Percentiles rank a stretch among this genome's conserved stretches.
Conservation (phyloP, 768 basidiomycete genomes). For the Leccinum variicolor region DNA sequence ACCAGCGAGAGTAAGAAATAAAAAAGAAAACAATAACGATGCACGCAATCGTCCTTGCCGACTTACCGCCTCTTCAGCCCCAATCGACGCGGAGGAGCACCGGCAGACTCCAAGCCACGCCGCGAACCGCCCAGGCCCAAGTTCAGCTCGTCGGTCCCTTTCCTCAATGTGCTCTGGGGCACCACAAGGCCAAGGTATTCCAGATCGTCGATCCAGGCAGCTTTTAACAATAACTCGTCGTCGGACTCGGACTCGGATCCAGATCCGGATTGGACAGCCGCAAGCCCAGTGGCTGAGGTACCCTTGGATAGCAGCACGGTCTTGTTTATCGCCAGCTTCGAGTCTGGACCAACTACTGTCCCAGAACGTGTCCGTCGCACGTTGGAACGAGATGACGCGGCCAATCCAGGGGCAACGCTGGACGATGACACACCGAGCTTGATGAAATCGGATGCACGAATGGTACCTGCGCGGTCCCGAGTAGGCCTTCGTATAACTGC, state of each 20-base stretch:
- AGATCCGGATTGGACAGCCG: conserved; percentile 1
- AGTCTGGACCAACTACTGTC: conserved; percentile 38
- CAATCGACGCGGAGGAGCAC: conserved; percentile 5
- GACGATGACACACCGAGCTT: conserved; percentile 12
- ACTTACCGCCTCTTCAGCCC: conserved; percentile 11
- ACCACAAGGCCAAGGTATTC: conserved; percentile 19
- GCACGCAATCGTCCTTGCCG: background rate
- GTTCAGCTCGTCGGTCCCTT: conserved; percentile 29
- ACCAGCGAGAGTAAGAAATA: background rate
- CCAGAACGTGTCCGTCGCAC: conserved; percentile 47
- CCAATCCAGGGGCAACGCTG: background rate
- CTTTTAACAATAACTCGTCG: conserved; percentile 21
- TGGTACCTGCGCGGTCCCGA: conserved; percentile 48
- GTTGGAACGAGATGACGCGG: conserved; percentile 6
- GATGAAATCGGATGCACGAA: conserved; percentile 45
- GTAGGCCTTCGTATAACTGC: conserved; percentile 2
- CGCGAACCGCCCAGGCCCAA: conserved; percentile 17
- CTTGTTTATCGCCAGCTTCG: conserved; percentile 16
- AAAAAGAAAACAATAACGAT: background rate
- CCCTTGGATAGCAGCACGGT: background rate
- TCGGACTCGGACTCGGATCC: conserved; percentile 20
- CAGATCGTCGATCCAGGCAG: conserved; percentile 20
- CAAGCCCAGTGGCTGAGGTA: background rate
- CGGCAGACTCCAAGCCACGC: conserved; percentile 3
- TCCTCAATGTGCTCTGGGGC: background rate